Evolutionary conservation across 306 rosid genomes (phyloP), one percentile per base, ranked within the genome.

Genomic region (Quercus gilva): DNA sequence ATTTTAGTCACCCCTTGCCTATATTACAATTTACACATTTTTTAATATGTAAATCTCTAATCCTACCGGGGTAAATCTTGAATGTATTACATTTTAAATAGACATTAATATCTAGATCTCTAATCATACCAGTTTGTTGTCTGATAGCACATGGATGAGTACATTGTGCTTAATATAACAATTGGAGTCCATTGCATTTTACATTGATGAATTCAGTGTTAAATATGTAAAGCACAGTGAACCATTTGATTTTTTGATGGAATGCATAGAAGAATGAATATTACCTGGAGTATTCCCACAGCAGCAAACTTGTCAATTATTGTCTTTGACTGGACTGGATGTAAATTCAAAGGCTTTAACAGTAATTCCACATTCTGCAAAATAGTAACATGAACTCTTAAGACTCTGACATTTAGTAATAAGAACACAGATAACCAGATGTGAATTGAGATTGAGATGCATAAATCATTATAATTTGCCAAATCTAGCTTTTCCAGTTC

Each of bases 271-370:
- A 28, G 67, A 60, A 53, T 69, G 52, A 73, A 26, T 51, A 67
- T 69, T 81, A 89, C 97, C 89, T 91, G 97, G 75, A 94, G 99
- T 82, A 94, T 92, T 83, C 94, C 97, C 71, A 91, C 97, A 33
- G 99, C 97, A 75, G 99, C 97, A 86, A 95, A 91, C 87, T 95
- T 92, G 86, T 95, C 97, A 19, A 77, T 17, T 21, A 92, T 84
- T 37, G 92, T 86, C 86, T 92, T 95, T 33, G 85, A 73, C 41
- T 55, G 73, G 73, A 77, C 79, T 0, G 92, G 92, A 77, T 70
- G 83, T 73, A 91, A 29, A 55, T 83, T 69, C 86, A 95, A 82
- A 79, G 91, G 88, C 86, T 88, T 83, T 59, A 92, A 37, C 74
- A 91, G 77, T 74, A 85, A 69, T 43, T 90, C 97, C 33, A 88